Conservation (phyloP, 75 land plant genomes). For the Isoetes taiwanensis region DNA sequence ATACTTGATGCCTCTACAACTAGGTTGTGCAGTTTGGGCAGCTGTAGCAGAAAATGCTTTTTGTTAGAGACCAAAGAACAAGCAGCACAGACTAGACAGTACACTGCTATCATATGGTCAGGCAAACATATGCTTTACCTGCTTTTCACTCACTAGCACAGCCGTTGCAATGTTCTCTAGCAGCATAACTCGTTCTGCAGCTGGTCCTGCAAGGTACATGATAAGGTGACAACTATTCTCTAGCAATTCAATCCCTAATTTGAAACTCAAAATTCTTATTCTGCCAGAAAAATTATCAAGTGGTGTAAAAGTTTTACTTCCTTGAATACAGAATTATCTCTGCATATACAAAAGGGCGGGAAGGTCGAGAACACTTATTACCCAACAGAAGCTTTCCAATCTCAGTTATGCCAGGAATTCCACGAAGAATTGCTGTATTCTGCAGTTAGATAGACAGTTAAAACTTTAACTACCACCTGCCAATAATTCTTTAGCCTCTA, state of each 20-base stretch:
- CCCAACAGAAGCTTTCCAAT: conserved; percentile 71
- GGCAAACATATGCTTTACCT: conserved; percentile 28
- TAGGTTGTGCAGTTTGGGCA: conserved; percentile 50
- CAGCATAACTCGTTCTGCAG: conserved; percentile 79
- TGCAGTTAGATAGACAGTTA: conserved; percentile 20
- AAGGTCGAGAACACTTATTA: conserved; percentile 6
- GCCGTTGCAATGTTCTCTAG: conserved; percentile 87
- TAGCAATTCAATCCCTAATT: not conserved
- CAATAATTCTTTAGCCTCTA: no score
- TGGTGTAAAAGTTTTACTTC: not conserved
- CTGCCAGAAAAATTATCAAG: no score
- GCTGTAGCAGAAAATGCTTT: conserved; percentile 21
- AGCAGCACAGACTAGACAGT: not conserved
- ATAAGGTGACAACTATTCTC: conserved; percentile 4
- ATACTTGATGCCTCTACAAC: conserved; percentile 59
- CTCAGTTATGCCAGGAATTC: conserved; percentile 72
- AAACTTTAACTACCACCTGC: not conserved
- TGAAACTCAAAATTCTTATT: not conserved
- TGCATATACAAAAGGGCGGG: not conserved
- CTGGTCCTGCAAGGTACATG: conserved; percentile 34
- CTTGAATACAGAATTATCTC: not conserved
- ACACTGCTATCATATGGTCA: not conserved
- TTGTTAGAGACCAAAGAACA: not conserved
- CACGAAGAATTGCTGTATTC: conserved; percentile 68
- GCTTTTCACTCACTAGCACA: conserved; percentile 58